Evolutionary conservation across 768 basidiomycete genomes (phyloP).

Genomic region (Psilocybe cyanescens): DNA sequence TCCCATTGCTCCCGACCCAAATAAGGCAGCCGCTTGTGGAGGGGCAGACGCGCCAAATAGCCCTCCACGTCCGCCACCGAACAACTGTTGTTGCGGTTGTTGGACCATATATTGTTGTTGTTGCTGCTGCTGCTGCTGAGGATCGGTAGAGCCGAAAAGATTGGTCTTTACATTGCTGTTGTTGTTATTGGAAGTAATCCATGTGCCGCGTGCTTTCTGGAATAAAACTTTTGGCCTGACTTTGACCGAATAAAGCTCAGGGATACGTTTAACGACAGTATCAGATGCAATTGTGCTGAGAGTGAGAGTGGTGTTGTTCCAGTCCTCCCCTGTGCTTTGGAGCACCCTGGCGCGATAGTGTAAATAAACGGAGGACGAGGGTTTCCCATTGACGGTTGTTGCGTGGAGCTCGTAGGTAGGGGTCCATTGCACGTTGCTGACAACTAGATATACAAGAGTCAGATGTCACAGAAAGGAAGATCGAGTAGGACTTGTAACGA

Average conservation of each 20-base stretch:
- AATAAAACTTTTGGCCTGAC: conserved; percentile 23
- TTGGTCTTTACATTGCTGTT: too few relatives aligned
- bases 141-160: too few relatives aligned
- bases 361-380: conserved; percentile 46
- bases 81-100: conserved; percentile 14
- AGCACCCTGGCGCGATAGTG: conserved; percentile 58
- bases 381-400: conserved; percentile 45
- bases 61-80: neutral
- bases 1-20: too few relatives aligned
- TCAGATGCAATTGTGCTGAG: conserved; percentile 54
- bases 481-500: conserved; percentile 18
- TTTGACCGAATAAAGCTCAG: conserved; percentile 33
- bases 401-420: conserved; percentile 66
- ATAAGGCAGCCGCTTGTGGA: too few relatives aligned
- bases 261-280: conserved; percentile 36
- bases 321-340: conserved; percentile 66
- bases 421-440: conserved; percentile 52
- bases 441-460: conserved; percentile 38
- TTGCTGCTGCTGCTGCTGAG: conserved; percentile 1
- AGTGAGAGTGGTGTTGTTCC: conserved; percentile 51
- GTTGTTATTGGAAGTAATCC: too few relatives aligned
- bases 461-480: neutral
- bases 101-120: conserved; percentile 7
- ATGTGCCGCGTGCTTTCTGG: too few relatives aligned
- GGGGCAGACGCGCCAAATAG: neutral